Base-by-base conservation (phyloP, 768 basidiomycete genomes). In the Suillus bovinus region DNA sequence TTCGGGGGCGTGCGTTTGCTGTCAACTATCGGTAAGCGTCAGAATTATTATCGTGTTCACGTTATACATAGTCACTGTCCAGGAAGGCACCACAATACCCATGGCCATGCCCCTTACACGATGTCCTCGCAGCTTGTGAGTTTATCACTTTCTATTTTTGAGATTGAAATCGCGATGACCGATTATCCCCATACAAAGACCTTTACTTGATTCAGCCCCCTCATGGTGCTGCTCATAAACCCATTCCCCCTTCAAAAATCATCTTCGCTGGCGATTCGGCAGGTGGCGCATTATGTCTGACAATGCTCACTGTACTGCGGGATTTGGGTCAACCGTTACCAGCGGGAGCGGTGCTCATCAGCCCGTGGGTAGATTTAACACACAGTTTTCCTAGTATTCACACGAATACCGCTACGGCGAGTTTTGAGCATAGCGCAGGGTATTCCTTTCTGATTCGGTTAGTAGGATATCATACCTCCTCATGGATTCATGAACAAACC, bases 71-170 rank as follows among this genome's bases (percentile, higher is more conserved):
- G 49, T 64, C 33, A 22, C 75, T 74, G 68, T 27, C 33, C 16
- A 86, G 90, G 49, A 87, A 91, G 70, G 89, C 91, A 0, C 91
- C 92, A 2, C 92, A 94, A 72, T 93, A 91, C 68, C 91, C 91
- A 16, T 93, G 90, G 82, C 91, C 91, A 3, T 87, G 86, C 71
- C 84, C 88, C 1, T 68, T 93, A 0, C 90, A 91, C 63, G 92
- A 94, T 67, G 85, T 88, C 17, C 72, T 93, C 29, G 89, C 91
- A 4, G 87, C 90, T 1, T 93, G 88, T 87, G 70, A 55, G 34
- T 56, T 27, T 13, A 17, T 20, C 17, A 46, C 38, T 33, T 4
- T 41, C 20, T 34, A 38, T 9, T 6, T 55, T 22, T 27, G 54
- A 38, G 38, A 38, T 20, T 17, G 22, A 56, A 27, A 39, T 38